Conservation (phyloP, 164 flowering plant species). For the Stephania yunnanensis region DNA sequence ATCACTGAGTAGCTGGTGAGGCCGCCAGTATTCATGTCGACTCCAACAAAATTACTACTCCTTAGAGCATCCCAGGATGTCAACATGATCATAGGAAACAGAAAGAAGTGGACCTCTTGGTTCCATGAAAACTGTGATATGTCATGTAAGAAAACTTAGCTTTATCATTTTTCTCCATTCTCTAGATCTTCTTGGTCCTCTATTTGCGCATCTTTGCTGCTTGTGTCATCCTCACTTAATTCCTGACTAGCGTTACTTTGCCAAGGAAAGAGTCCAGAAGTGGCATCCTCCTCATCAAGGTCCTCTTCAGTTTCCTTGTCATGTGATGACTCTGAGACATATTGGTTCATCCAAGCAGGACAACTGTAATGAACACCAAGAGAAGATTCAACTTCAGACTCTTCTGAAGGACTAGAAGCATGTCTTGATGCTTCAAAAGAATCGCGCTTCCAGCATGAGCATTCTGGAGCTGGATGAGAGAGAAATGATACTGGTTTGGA, state of each 20-base stretch:
- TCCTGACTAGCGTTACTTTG: constrained; percentile 25
- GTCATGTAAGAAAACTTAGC: not conserved
- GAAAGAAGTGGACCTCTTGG: not conserved
- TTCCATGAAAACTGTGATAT: not conserved
- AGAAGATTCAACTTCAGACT: constrained; percentile 23
- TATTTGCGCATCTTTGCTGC: constrained; percentile 50
- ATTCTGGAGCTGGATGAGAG: constrained; percentile 84
- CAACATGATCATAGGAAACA: not conserved
- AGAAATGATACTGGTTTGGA: constrained; percentile 68
- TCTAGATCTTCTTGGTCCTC: constrained; percentile 95
- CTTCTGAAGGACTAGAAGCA: constrained; percentile 31
- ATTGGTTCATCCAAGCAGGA: constrained; percentile 69
- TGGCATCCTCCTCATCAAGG: constrained; percentile 55
- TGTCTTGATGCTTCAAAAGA: constrained; percentile 12
- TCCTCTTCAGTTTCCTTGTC: constrained; percentile 69
- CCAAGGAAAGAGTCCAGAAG: constrained; percentile 45
- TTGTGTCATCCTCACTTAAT: constrained; percentile 38
- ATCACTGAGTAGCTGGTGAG: not conserved
- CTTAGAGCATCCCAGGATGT: constrained; percentile 2
- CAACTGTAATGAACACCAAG: constrained; percentile 44
- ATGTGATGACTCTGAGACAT: constrained; percentile 18
- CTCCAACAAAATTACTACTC: not conserved
- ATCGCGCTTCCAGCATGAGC: constrained; percentile 51
- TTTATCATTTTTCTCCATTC: constrained; percentile 51
- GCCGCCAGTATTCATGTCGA: not conserved